Conservation (phyloP, 306 rosid species). For the Begonia fuchsioides region DNA sequence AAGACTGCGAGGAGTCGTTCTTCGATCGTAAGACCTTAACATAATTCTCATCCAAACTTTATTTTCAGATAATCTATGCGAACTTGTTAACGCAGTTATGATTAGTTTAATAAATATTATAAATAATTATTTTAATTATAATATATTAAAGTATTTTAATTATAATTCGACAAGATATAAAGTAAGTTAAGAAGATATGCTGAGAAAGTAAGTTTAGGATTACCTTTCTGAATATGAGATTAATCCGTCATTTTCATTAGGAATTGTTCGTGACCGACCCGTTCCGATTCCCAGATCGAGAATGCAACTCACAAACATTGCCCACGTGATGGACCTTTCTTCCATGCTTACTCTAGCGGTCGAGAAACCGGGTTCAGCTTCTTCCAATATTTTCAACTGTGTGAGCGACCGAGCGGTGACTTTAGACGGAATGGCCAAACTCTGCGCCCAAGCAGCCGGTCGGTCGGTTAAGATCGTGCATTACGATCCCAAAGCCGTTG, state of each 20-base stretch:
- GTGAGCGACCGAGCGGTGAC: slow-evolving; percentile 86
- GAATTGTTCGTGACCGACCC: slow-evolving; percentile 81
- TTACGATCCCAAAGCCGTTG: slow-evolving; percentile 82
- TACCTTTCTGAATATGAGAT: not conserved
- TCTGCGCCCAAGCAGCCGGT: slow-evolving; percentile 89
- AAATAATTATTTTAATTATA: too few species aligned
- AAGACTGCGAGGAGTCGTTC: slow-evolving; percentile 96
- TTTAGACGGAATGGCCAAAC: slow-evolving; percentile 69
- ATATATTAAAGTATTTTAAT: too few species aligned
- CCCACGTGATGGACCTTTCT: slow-evolving; percentile 80
- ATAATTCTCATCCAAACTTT: too few species aligned
- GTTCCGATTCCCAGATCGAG: slow-evolving; percentile 89
- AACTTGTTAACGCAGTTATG: too few species aligned
- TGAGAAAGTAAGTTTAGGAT: too few species aligned
- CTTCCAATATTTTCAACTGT: slow-evolving; percentile 44
- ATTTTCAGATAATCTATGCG: too few species aligned
- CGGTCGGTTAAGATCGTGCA: slow-evolving; percentile 59
- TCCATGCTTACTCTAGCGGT: slow-evolving; percentile 74
- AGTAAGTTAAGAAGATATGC: too few species aligned
- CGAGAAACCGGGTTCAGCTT: slow-evolving; percentile 72
- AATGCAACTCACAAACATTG: slow-evolving; percentile 65
- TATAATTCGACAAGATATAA: too few species aligned
- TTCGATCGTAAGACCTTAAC: slow-evolving; percentile 51
- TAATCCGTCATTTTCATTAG: slow-evolving; percentile 9
- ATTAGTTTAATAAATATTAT: too few species aligned